Conservation (phyloP, 2,329 filamentous ascomycete genomes). For the Westerdykella aurantiaca region DNA sequence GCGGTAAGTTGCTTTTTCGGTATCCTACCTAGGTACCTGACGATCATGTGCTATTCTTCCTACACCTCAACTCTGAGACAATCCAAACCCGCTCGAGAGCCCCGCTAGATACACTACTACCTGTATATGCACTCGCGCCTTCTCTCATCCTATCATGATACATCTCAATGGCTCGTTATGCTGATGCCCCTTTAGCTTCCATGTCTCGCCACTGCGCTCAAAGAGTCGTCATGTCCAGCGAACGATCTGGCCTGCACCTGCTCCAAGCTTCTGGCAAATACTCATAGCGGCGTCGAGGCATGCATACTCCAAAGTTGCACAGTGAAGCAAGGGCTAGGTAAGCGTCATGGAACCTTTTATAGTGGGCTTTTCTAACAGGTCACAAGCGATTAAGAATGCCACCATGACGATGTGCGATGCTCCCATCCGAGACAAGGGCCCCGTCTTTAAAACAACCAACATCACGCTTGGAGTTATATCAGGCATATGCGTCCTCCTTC, state of each 20-base stretch:
- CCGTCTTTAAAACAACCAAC: conserved; percentile 28
- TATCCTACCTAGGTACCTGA: not conserved
- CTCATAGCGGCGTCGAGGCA: conserved; percentile 7
- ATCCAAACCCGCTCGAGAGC: too few species aligned
- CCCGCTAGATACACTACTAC: not conserved
- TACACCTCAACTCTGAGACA: too few species aligned
- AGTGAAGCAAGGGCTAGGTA: conserved; percentile 9
- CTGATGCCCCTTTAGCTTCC: conserved; percentile 9
- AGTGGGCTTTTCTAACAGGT: too few species aligned
- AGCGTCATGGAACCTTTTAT: not conserved
- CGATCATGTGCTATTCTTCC: too few species aligned
- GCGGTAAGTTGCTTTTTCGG: conserved; percentile 3
- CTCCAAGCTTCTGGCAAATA: conserved; percentile 3
- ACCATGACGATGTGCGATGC: conserved; percentile 37
- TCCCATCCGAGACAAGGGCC: conserved; percentile 34
- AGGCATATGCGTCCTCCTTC: conserved; percentile 28
- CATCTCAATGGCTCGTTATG: too few species aligned
- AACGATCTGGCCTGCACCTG: conserved; percentile 13
- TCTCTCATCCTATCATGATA: too few species aligned
- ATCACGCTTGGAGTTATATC: conserved; percentile 33
- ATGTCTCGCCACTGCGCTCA: conserved; percentile 10
- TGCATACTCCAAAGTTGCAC: conserved; percentile 13
- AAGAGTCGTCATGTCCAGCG: conserved; percentile 8
- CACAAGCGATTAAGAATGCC: conserved; percentile 39
- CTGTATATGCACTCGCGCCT: not conserved